Conservation (phyloP, 768 basidiomycete species). For the Gloeopeniophorella convolvens region DNA sequence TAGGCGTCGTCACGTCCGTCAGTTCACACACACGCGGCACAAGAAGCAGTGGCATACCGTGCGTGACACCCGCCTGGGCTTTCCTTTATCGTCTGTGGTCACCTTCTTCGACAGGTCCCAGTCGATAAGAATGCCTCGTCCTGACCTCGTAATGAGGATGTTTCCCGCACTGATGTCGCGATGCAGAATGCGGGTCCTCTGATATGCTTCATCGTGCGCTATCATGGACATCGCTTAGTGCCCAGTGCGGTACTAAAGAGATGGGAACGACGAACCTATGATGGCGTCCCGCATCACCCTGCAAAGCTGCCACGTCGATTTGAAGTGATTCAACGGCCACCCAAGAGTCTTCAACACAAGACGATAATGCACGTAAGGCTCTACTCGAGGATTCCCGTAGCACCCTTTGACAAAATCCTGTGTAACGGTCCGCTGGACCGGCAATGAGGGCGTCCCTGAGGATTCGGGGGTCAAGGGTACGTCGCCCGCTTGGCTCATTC, state of each 20-base stretch:
- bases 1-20: too few species aligned
- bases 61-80: neutral
- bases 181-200: slow-evolving; percentile 3
- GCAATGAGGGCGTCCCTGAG: neutral
- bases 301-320: slow-evolving; percentile 2
- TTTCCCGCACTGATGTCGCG: slow-evolving; percentile 2
- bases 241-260: neutral
- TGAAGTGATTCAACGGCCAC: neutral
- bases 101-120: slow-evolving; percentile 4
- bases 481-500: neutral
- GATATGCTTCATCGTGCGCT: neutral
- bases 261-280: neutral
- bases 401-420: too few species aligned
- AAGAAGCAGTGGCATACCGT: neutral
- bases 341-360: neutral
- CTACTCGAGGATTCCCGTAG: neutral
- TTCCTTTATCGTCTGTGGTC: neutral
- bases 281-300: neutral
- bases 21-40: too few species aligned
- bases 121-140: neutral
- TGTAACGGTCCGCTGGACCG: too few species aligned
- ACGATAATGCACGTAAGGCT: neutral
- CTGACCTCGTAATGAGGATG: neutral
- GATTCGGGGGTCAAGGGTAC: neutral
- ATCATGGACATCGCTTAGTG: neutral